Evolutionary conservation across 768 basidiomycete genomes (phyloP).

Genomic region (Pleurotus salmoneostramineus): DNA sequence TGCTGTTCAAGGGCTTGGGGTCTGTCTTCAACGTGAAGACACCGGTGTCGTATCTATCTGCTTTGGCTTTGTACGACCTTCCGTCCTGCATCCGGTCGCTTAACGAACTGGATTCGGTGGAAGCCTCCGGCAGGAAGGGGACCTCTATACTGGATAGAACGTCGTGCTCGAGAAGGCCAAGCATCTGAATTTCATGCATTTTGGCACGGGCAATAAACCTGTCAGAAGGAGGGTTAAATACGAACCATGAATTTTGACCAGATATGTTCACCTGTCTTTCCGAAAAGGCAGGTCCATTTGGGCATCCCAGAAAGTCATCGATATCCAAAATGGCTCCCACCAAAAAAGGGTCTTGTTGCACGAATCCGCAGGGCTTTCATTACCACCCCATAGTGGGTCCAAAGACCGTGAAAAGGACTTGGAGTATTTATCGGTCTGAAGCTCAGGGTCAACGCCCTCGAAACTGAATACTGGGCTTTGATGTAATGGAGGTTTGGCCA

Average conservation of each 20-base stretch:
- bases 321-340: slow-evolving; percentile 91
- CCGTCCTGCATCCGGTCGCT: slow-evolving; percentile 29
- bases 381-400: slow-evolving; percentile 77
- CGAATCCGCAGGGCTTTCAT: slow-evolving; percentile 30
- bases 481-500: slow-evolving; percentile 90
- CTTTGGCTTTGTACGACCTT: slow-evolving; percentile 47
- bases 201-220: slow-evolving; percentile 94
- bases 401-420: slow-evolving; percentile 36
- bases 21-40: slow-evolving; percentile 54
- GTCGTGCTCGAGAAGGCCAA: slow-evolving; percentile 88
- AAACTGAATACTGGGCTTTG: slow-evolving; percentile 94
- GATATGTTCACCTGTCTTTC: slow-evolving; percentile 55
- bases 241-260: too few relatives aligned
- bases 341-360: slow-evolving; percentile 58
- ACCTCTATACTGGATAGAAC: slow-evolving; percentile 87
- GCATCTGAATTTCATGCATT: slow-evolving; percentile 96
- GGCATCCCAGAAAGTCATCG: slow-evolving; percentile 80
- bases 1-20: slow-evolving; percentile 23
- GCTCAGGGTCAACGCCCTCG: slow-evolving; percentile 56
- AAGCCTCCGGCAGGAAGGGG: slow-evolving; percentile 60
- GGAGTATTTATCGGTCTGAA: slow-evolving; percentile 39
- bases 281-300: slow-evolving; percentile 85
- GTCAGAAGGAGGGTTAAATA: background rate
- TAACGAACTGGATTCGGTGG: slow-evolving; percentile 26
- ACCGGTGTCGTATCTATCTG: slow-evolving; percentile 71